Evolutionary conservation across 2,329 filamentous ascomycete genomes (phyloP), one percentile per base, ranked within the genome.

Genomic region (Fusarium mexicanum): DNA sequence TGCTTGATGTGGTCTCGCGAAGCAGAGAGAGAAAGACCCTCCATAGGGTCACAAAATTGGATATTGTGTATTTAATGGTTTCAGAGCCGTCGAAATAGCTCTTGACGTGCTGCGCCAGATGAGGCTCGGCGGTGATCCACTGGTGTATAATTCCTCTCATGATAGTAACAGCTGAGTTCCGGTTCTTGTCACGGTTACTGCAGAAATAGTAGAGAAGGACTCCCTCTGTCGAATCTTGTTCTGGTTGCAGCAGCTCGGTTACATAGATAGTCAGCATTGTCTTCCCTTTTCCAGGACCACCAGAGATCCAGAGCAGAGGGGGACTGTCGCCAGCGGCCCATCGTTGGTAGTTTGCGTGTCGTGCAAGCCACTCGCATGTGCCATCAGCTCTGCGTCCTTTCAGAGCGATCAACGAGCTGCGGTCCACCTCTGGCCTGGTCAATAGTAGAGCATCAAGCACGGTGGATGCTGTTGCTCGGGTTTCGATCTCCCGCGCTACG

Each of bases 221-320:
- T 18, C 20, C 38, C 3, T 22, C 17, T 9, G 20, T 22, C 10
- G 46, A 29, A 33, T 48, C 46, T 1, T 50, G 35, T 8, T 40
- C 26, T 26, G 44, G 44, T 37, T 61, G 35, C 16, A 61, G 35
- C 10, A 50, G 12, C 4, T 61, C 58, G 18, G 58, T 61, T 29
- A 61, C n/a, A 26, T 61, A 61, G 16, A 61, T 61, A 8, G 58
- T 46, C 35, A 61, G 46, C 58, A 61, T 61, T 6, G 58, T 61
- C 35, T 61, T 61, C 3, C 58, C 58, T 20, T 61, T 61, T 20
- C 58, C 58, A 13, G 58, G 58, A 12, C 58, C 58, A 16, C 58
- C 58, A 3, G 58, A 61, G 20, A 61, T 13, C 58, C 58, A 61
- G 8, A 61, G 44, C 3, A 61, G 58, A n/a, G 58, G 35, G 2